Evolutionary conservation across 345 rosid species (phyloP), one percentile per base, ranked within the genome.

Genomic region (Litchi chinensis): DNA sequence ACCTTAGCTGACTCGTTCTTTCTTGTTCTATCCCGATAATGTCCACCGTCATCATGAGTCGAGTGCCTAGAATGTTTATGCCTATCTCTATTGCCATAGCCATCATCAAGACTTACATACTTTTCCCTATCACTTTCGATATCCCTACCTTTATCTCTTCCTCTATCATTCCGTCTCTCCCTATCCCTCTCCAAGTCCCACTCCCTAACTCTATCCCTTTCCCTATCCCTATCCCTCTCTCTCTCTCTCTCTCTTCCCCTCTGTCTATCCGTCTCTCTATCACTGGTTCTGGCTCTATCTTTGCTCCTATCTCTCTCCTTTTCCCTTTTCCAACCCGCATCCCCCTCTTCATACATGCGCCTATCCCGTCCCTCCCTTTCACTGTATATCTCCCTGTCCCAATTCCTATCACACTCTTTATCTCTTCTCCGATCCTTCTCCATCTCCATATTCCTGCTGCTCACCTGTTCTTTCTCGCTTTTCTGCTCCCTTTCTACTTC

Each of bases 101-200:
- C 77, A 81, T 76, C 79, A 50, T 86, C 81, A 54, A 41, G 54
- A 82, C 54, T 78, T 79, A n/a, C 82, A 80, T 76, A 73, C 77
- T 80, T 86, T 72, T 81, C 83, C 78, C 71, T 83, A 43, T 77
- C 85, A 18, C 79, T 71, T 77, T 89, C 86, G 59, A 73, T 52
- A 71, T 83, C 90, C 84, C 87, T 85, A 74, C 64, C 86, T 78
- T 72, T 86, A 22, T 81, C 91, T 86, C 83, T 83, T 76, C 79
- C 83, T 75, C 86, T 82, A 73, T 88, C 89, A 78, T 67, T 77
- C 71, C 52, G 73, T 76, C 85, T 81, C 67, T 83, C 88, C 83
- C 86, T 83, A 67, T 79, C 85, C 26, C 74, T 71, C 68, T 63
- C 83, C 66, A 57, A 13, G 68, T 79, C 76, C 60, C 24, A 6